A percentile compares a stretch with the other conserved stretches of the same genome.
Evolutionary conservation across 331 rosid genomes (phyloP).

Genomic region (Acacia concinna): DNA sequence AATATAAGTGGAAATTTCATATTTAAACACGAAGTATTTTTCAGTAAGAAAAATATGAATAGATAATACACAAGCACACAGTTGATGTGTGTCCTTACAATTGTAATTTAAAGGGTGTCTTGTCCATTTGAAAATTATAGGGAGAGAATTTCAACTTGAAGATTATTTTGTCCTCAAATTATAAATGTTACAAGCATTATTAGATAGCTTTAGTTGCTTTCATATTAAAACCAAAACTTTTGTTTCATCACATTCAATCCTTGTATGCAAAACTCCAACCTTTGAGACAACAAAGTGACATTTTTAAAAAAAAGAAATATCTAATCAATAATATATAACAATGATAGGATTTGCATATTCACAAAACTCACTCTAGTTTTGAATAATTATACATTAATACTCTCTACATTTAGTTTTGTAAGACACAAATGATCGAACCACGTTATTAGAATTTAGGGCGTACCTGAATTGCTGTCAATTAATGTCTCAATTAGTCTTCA

Average conservation of each 20-base stretch:
- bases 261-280: not conserved
- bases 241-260: not conserved
- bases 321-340: not conserved
- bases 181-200: not conserved
- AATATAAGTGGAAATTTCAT: not conserved
- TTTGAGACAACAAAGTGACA: not conserved
- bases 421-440: too few species aligned
- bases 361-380: not conserved
- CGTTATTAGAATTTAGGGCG: too few species aligned
- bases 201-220: not conserved
- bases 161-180: not conserved
- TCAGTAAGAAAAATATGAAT: not conserved
- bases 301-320: not conserved
- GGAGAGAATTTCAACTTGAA: not conserved
- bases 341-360: not conserved
- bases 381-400: too few species aligned
- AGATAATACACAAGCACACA: not conserved
- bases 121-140: not conserved
- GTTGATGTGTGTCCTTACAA: not conserved
- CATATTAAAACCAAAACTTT: not conserved
- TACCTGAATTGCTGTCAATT: too few species aligned
- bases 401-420: not conserved
- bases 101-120: not conserved
- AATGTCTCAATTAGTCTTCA: too few species aligned
- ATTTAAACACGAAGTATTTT: too few species aligned